These are phyloP conservation scores for Pichia thaimueangensis DNA, from an alignment of 805 yeast species.

Conservation along the genomic window DNA sequence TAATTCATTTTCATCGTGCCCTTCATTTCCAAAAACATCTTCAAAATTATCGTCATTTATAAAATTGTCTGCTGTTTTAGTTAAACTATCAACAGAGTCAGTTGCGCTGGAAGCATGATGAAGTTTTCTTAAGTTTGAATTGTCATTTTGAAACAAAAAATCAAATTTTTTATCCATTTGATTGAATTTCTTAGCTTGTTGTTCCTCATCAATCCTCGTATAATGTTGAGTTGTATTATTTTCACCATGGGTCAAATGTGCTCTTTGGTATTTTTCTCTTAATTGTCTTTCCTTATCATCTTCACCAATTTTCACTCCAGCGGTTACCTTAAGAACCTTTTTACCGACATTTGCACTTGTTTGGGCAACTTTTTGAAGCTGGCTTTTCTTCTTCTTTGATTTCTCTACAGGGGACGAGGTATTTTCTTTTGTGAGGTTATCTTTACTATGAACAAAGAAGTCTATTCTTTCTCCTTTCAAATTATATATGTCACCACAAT, in stretches of 20 bases:
- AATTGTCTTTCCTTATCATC: slow-evolving; percentile 9
- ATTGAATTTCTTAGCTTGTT: slow-evolving; percentile 68
- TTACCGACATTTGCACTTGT: slow-evolving; percentile 10
- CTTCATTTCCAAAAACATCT: slow-evolving; percentile 16
- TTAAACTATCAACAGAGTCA: background rate
- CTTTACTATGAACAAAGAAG: slow-evolving; percentile 26
- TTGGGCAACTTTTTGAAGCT: slow-evolving; percentile 6
- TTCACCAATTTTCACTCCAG: slow-evolving; percentile 10
- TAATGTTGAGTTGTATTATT: slow-evolving; percentile 60
- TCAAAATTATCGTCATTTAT: slow-evolving; percentile 23
- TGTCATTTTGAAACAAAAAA: slow-evolving; percentile 37
- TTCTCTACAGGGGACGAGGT: slow-evolving; percentile 2
- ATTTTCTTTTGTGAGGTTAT: slow-evolving; percentile 15
- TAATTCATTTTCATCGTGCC: slow-evolving; percentile 29
- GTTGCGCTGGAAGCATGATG: slow-evolving; percentile 14
- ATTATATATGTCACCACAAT: slow-evolving; percentile 64
- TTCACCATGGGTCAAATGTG: slow-evolving; percentile 32
- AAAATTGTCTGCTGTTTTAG: slow-evolving; percentile 13
- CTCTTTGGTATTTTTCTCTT: slow-evolving; percentile 15
- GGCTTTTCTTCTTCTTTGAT: slow-evolving; percentile 10
- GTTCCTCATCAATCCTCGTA: slow-evolving; percentile 82
- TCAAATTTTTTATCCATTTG: slow-evolving; percentile 47
- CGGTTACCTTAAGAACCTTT: slow-evolving; percentile 5
- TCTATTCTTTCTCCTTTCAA: slow-evolving; percentile 65
- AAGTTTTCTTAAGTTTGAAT: slow-evolving; percentile 28